Evolutionary conservation across 768 basidiomycete genomes (phyloP).

Genomic region (Glaciozyma antarctica): DNA sequence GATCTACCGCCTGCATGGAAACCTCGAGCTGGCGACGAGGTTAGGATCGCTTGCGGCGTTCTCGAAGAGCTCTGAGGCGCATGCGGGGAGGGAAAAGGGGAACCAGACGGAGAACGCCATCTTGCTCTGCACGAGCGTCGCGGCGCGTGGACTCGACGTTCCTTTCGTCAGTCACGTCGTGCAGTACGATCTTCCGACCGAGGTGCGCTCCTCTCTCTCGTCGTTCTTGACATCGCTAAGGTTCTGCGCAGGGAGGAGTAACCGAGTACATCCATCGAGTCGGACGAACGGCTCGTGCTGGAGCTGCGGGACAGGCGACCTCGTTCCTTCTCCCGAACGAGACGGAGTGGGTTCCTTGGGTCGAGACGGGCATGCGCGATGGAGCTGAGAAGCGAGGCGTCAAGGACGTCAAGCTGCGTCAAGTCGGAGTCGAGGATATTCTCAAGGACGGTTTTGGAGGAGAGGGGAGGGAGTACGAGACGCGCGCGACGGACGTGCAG

Average conservation of each 20-base stretch:
- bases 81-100: constrained; percentile 38
- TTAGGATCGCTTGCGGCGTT: constrained; percentile 75
- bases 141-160: constrained; percentile 93
- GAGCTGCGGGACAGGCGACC: constrained; percentile 93
- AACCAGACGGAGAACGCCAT: constrained; percentile 51
- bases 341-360: constrained; percentile 80
- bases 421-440: constrained; percentile 59
- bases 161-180: constrained; percentile 88
- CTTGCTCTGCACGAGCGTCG: constrained; percentile 90
- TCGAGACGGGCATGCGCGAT: constrained; percentile 68
- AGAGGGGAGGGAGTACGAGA: constrained; percentile 64
- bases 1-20: constrained; percentile 86
- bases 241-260: constrained; percentile 54
- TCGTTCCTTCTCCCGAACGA: constrained; percentile 81
- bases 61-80: constrained; percentile 41
- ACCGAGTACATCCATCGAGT: constrained; percentile 96
- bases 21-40: constrained; percentile 69
- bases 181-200: constrained; percentile 95
- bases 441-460: constrained; percentile 79
- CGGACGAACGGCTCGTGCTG: constrained; percentile 91
- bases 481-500: constrained; percentile 89
- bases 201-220: constrained; percentile 39
- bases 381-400: constrained; percentile 37
- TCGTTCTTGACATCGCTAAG: not conserved
- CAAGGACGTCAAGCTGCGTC: constrained; percentile 43